Percentiles rank a stretch among this genome's conserved stretches.
Conservation (phyloP, 768 basidiomycete species). For the Glaciozyma martinii region DNA sequence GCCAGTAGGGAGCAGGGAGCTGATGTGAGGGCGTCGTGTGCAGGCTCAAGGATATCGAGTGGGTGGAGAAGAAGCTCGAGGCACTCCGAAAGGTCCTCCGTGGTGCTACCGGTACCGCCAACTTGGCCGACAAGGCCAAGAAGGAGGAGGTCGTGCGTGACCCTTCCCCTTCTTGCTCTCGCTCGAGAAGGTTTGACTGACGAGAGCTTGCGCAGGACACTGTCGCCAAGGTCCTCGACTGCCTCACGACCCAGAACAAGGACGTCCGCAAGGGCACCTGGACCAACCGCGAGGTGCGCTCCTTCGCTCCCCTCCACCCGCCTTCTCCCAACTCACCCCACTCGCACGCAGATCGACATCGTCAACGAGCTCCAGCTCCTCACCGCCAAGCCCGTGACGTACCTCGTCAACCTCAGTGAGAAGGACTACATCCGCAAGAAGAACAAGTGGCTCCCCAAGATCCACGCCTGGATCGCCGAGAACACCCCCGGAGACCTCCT, state of each 20-base stretch:
- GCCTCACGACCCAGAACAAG: slow-evolving; percentile 67
- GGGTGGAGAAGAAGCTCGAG: slow-evolving; percentile 88
- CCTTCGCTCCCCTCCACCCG: slow-evolving; percentile 43
- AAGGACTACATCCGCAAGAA: slow-evolving; percentile 86
- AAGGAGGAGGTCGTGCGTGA: slow-evolving; percentile 86
- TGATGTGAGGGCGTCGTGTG: neutral
- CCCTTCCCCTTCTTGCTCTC: neutral
- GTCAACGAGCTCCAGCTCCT: slow-evolving; percentile 81
- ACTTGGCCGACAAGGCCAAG: slow-evolving; percentile 84
- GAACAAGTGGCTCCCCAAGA: slow-evolving; percentile 64
- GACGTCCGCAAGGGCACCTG: slow-evolving; percentile 90
- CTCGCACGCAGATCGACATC: slow-evolving; percentile 60
- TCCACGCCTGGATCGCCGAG: slow-evolving; percentile 95
- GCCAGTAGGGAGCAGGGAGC: neutral
- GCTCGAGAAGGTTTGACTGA: neutral
- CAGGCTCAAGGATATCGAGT: slow-evolving; percentile 87
- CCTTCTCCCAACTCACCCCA: slow-evolving; percentile 31
- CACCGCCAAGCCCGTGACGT: slow-evolving; percentile 94
- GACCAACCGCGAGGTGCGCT: slow-evolving; percentile 84
- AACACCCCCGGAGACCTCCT: slow-evolving; percentile 92
- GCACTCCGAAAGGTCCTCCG: slow-evolving; percentile 58
- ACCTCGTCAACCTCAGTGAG: slow-evolving; percentile 94
- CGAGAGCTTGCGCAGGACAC: slow-evolving; percentile 51
- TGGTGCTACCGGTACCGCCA: slow-evolving; percentile 56
- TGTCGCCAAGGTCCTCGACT: slow-evolving; percentile 74